Conservation (phyloP, 1,284 basidiomycete species). For the Paramarasmius palmivorus region DNA sequence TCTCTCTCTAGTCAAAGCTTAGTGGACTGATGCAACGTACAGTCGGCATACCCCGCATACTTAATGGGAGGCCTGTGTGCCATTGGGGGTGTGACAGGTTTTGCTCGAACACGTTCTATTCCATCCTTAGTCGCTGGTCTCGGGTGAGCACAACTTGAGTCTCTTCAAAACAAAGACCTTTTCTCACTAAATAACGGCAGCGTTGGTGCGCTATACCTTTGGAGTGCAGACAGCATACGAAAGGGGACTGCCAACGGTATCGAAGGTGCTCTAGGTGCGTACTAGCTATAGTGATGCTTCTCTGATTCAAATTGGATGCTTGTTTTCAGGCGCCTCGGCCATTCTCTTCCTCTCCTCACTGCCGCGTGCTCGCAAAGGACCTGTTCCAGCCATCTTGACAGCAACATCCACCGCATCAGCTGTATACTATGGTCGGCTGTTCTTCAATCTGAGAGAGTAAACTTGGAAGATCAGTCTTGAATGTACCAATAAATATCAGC, state of each 20-base stretch:
- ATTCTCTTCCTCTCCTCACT: conserved; percentile 77
- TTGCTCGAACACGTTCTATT: conserved; percentile 66
- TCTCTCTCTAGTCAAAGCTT: no score
- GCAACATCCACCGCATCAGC: neutral
- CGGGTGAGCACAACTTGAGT: conserved; percentile 43
- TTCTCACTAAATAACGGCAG: conserved; percentile 31
- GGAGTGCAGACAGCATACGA: conserved; percentile 73
- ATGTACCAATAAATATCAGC: neutral
- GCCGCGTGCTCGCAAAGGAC: conserved; percentile 49
- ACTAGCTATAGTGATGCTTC: neutral
- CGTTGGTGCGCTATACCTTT: conserved; percentile 77
- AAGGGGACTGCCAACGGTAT: conserved; percentile 73
- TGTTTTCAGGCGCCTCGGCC: conserved; percentile 67
- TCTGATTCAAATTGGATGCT: conserved; percentile 4
- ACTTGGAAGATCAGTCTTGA: neutral
- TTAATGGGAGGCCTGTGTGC: conserved; percentile 79
- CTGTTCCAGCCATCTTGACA: neutral
- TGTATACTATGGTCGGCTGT: neutral
- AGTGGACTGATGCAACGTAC: no score
- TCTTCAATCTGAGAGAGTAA: neutral
- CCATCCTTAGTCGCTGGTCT: conserved; percentile 83
- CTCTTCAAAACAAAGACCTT: neutral
- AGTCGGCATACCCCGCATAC: conserved; percentile 84
- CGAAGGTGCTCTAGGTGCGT: conserved; percentile 73
- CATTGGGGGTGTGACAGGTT: conserved; percentile 76